Evolutionary conservation across 768 basidiomycete species (phyloP).

Genomic region (Ramaria rubella): DNA sequence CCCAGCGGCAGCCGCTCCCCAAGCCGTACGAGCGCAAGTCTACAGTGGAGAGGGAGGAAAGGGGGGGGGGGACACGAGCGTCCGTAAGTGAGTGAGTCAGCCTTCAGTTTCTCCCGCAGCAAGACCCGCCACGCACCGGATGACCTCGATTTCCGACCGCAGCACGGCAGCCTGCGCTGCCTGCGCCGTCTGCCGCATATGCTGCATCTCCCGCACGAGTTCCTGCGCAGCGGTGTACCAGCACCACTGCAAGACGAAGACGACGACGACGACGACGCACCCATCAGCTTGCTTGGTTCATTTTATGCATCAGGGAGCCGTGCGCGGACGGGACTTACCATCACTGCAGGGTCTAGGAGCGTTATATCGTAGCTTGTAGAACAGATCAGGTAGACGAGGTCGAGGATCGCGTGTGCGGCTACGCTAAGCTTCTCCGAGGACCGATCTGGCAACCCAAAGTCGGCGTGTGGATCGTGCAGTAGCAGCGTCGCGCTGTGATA

Average conservation of each 20-base stretch:
- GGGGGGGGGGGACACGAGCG: too few relatives aligned
- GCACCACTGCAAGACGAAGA: slow-evolving; percentile 39
- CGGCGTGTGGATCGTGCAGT: slow-evolving; percentile 72
- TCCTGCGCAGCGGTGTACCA: slow-evolving; percentile 68
- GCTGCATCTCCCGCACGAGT: slow-evolving; percentile 58
- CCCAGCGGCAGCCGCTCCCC: slow-evolving; percentile 58
- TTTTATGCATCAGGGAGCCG: neutral
- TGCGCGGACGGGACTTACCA: slow-evolving; percentile 36
- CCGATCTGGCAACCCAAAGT: slow-evolving; percentile 50
- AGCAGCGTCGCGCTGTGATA: slow-evolving; percentile 55
- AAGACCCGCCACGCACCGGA: slow-evolving; percentile 41
- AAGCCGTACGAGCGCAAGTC: slow-evolving; percentile 52
- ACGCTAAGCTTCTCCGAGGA: slow-evolving; percentile 63
- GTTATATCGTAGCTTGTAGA: slow-evolving; percentile 71
- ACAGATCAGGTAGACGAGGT: slow-evolving; percentile 57
- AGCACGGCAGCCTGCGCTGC: slow-evolving; percentile 52
- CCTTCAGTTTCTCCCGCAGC: too few relatives aligned
- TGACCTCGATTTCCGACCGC: slow-evolving; percentile 57
- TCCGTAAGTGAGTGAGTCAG: too few relatives aligned
- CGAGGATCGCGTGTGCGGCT: slow-evolving; percentile 58
- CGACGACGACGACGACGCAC: neutral
- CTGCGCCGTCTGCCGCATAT: slow-evolving; percentile 51
- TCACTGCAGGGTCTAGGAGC: slow-evolving; percentile 61
- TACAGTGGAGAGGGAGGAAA: too few relatives aligned
- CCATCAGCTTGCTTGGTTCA: neutral